These are phyloP conservation scores for Hypoxylon rickii DNA, from an alignment of 495 filamentous ascomycete genomes.

Conservation along the genomic window DNA sequence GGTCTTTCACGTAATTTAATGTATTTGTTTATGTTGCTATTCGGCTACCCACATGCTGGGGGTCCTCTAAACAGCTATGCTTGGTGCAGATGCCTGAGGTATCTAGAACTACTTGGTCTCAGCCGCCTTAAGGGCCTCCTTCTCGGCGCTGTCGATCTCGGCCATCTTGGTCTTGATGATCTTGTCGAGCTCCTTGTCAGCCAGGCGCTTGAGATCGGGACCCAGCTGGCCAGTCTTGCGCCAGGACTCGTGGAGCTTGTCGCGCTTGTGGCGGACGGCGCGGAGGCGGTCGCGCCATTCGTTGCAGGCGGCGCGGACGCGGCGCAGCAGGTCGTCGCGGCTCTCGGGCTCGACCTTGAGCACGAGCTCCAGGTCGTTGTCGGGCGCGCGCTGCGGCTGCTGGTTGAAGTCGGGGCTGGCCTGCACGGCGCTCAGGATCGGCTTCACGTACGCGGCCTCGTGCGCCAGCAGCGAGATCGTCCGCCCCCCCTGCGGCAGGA, in stretches of 20 bases:
- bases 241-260: conserved; percentile 69
- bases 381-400: conserved; percentile 70
- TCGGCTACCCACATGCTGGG: too few species aligned
- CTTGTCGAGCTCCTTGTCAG: conserved; percentile 73
- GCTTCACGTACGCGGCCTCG: conserved; percentile 65
- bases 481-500: conserved; percentile 70
- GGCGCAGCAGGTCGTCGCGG: conserved; percentile 64
- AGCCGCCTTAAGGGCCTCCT: conserved; percentile 59
- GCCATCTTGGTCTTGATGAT: conserved; percentile 69
- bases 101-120: conserved; percentile 31
- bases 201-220: conserved; percentile 70
- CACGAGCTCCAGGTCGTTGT: conserved; percentile 71
- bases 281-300: conserved; percentile 65
- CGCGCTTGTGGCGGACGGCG: conserved; percentile 56
- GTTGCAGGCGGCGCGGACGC: conserved; percentile 59
- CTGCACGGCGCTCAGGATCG: conserved; percentile 71
- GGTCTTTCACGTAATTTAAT: too few species aligned
- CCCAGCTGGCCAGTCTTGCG: conserved; percentile 59
- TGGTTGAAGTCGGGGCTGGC: conserved; percentile 66
- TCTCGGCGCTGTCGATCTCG: conserved; percentile 70
- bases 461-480: conserved; percentile 66
- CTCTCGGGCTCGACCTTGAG: conserved; percentile 67
- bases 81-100: too few species aligned
- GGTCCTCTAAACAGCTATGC: too few species aligned
- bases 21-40: too few species aligned